Evolutionary conservation across 495 filamentous ascomycete genomes (phyloP).

Genomic region (Neurospora tetraspora): DNA sequence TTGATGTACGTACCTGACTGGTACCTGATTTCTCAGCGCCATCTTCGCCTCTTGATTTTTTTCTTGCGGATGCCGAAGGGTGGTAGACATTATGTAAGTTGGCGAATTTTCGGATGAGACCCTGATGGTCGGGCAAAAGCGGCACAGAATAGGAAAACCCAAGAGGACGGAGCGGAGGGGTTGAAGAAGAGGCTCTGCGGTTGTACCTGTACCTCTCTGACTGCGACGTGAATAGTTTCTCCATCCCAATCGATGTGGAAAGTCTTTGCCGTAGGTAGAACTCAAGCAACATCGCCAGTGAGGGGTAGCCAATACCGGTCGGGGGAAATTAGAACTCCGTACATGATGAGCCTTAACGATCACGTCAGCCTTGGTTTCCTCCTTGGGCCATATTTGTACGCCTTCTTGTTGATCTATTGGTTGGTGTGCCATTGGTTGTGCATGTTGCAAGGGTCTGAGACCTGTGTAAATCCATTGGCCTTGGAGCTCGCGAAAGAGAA

Average conservation of each 20-base stretch:
- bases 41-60: background rate
- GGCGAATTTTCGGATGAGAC: background rate
- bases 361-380: conserved; percentile 6
- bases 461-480: background rate
- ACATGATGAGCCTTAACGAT: background rate
- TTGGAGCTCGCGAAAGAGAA: background rate
- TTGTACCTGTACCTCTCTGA: background rate
- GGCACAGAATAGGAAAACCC: background rate
- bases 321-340: background rate
- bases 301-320: background rate
- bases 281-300: background rate
- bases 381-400: conserved; percentile 10
- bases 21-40: background rate
- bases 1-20: background rate
- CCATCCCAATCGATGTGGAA: background rate
- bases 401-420: conserved; percentile 10
- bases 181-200: background rate
- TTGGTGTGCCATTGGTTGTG: conserved; percentile 15
- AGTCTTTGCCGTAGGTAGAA: background rate
- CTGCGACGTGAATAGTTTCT: background rate
- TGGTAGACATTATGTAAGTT: background rate
- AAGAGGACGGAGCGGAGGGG: background rate
- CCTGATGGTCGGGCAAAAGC: background rate
- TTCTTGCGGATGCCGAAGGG: background rate
- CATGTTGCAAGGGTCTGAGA: conserved; percentile 10